Percentiles rank a stretch among this genome's conserved stretches.
Conservation (phyloP, 345 rosid species). For the Lenwebbia sp. region DNA sequence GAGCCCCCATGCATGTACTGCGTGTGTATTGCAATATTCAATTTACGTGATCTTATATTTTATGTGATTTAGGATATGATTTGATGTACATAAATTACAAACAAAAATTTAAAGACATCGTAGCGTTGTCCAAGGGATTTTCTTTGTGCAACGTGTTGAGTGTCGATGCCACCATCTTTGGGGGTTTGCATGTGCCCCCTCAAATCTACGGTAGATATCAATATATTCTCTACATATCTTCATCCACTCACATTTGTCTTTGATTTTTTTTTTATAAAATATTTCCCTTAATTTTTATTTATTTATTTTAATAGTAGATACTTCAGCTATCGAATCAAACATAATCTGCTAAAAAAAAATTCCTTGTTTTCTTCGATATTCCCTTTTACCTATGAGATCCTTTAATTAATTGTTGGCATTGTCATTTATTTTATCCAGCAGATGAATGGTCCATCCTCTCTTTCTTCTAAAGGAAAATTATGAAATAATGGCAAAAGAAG, state of each 20-base stretch:
- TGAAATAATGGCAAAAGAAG: neutral
- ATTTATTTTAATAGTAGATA: neutral
- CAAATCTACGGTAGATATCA: constrained; percentile 6
- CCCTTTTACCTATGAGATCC: neutral
- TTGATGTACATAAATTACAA: neutral
- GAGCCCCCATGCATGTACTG: constrained; percentile 8
- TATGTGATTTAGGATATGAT: constrained; percentile 16
- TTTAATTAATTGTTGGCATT: neutral
- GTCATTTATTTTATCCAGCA: neutral
- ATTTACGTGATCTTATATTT: constrained; percentile 5
- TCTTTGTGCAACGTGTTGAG: neutral
- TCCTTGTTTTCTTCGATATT: neutral
- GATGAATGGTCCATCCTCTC: neutral
- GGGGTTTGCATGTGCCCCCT: constrained; percentile 2
- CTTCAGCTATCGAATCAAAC: neutral
- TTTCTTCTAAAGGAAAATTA: neutral
- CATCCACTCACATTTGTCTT: constrained; percentile 1
- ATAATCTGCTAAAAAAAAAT: neutral
- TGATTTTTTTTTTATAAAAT: neutral
- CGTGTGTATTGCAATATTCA: neutral
- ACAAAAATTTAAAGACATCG: neutral
- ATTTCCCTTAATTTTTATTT: neutral
- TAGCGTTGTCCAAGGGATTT: neutral
- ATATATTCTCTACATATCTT: constrained; percentile 1
- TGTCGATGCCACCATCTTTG: neutral